phyloP scores from a whole-genome alignment of 441 rosid genomes.

The Isatis lusitanica region DNA sequence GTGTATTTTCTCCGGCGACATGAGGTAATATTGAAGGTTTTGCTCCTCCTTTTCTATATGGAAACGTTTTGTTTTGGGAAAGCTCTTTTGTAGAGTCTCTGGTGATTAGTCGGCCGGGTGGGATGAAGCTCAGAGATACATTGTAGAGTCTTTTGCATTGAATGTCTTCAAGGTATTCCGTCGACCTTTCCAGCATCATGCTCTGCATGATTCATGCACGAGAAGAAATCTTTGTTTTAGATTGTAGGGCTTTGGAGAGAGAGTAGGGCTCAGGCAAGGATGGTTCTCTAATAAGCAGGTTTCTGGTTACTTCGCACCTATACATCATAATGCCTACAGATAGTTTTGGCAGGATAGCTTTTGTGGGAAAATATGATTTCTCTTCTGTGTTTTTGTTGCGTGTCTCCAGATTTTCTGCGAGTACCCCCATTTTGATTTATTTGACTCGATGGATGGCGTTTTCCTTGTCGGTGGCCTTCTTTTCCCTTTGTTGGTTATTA shows the following conservation, averaged over 20 bases:
- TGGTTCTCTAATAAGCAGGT: background rate
- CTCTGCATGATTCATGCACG: background rate
- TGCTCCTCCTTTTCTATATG: background rate
- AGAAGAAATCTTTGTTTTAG: background rate
- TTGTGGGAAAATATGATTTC: background rate
- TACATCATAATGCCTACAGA: background rate
- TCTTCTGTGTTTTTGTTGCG: background rate
- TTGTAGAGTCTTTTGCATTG: background rate
- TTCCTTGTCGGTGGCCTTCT: background rate
- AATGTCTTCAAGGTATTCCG: background rate
- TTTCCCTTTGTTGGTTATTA: background rate
- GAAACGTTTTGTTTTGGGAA: slow-evolving; percentile 6
- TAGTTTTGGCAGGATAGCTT: background rate
- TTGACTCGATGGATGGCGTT: no score
- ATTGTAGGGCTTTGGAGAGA: background rate
- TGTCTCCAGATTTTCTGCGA: background rate
- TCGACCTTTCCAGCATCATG: background rate
- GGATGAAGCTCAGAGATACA: background rate
- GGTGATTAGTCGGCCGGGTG: background rate
- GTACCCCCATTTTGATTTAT: background rate
- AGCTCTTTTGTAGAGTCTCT: background rate
- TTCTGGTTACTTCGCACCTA: background rate
- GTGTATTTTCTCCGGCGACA: background rate
- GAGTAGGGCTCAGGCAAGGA: background rate
- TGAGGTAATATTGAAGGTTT: background rate